A percentile compares a stretch with the other conserved stretches of the same genome.
Conservation (phyloP, 225 moss, liverwort and hornwort species). For the Rhytidiadelphus loreus region DNA sequence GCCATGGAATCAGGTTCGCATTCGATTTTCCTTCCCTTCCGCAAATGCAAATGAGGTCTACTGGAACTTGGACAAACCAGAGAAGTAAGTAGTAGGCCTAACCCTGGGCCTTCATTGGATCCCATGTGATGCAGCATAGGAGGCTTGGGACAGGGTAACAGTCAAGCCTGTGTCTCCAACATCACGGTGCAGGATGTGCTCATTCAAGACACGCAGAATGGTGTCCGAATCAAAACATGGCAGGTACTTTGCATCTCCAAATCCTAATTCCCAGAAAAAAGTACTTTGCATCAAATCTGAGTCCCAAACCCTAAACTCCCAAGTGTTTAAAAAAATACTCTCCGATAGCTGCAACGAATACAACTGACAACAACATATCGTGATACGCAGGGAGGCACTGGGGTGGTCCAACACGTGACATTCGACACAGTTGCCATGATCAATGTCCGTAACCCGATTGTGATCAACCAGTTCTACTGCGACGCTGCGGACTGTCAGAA, state of each 20-base stretch:
- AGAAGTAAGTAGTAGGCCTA: neutral
- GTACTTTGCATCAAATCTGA: neutral
- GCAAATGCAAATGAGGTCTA: neutral
- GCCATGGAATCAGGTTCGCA: slow-evolving; percentile 42
- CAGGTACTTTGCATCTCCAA: slow-evolving; percentile 14
- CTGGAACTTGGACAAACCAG: neutral
- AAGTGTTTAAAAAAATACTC: neutral
- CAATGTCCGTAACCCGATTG: slow-evolving; percentile 43
- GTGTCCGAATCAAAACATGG: slow-evolving; percentile 58
- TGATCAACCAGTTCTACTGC: slow-evolving; percentile 58
- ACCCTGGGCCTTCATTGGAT: neutral
- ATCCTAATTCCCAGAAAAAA: neutral
- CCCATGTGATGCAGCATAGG: slow-evolving; percentile 33
- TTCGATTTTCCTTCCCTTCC: neutral
- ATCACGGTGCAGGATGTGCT: slow-evolving; percentile 40
- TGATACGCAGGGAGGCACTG: slow-evolving; percentile 30
- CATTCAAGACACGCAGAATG: slow-evolving; percentile 45
- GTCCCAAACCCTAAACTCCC: neutral
- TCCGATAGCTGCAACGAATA: neutral
- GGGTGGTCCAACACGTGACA: slow-evolving; percentile 26
- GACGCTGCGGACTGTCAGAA: slow-evolving; percentile 15
- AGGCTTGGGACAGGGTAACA: slow-evolving; percentile 42
- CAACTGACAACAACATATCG: neutral
- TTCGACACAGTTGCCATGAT: slow-evolving; percentile 22
- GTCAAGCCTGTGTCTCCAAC: slow-evolving; percentile 50